These are phyloP conservation scores for Spergularia marina DNA, from an alignment of 148 eudicot species.

Conservation along the genomic window DNA sequence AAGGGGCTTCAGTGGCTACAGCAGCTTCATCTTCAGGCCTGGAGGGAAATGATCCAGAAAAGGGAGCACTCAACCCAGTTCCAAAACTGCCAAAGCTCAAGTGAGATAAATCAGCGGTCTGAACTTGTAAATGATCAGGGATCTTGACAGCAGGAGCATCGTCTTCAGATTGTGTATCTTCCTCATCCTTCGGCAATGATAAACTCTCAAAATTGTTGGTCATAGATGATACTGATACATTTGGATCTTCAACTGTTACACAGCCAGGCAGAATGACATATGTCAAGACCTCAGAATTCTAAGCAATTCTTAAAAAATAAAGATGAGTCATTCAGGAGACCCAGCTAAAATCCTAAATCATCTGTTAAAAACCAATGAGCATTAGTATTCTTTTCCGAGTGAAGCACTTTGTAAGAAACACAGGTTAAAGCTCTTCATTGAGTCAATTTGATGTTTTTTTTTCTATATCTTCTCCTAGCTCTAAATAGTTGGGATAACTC, in stretches of 20 bases:
- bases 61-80: slow-evolving; percentile 44
- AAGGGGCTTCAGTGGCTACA: slow-evolving; percentile 46
- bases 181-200: slow-evolving; percentile 50
- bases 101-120: slow-evolving; percentile 69
- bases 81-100: slow-evolving; percentile 97
- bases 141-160: slow-evolving; percentile 78
- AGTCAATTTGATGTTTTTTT: neutral
- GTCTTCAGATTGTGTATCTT: slow-evolving; percentile 44
- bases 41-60: slow-evolving; percentile 51
- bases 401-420: neutral
- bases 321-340: neutral
- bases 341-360: neutral
- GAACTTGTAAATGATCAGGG: slow-evolving; percentile 82
- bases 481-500: neutral
- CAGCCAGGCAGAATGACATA: slow-evolving; percentile 1
- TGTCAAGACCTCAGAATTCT: neutral
- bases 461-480: neutral
- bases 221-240: slow-evolving; percentile 54
- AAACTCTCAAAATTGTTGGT: slow-evolving; percentile 62
- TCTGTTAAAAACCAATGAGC: neutral
- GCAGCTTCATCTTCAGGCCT: slow-evolving; percentile 52
- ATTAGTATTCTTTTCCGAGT: neutral
- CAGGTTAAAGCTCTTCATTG: neutral
- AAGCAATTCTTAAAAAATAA: neutral
- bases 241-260: slow-evolving; percentile 30